Conservation (phyloP, 2,329 filamentous ascomycete genomes). For the Trichothecium sympodiale region DNA sequence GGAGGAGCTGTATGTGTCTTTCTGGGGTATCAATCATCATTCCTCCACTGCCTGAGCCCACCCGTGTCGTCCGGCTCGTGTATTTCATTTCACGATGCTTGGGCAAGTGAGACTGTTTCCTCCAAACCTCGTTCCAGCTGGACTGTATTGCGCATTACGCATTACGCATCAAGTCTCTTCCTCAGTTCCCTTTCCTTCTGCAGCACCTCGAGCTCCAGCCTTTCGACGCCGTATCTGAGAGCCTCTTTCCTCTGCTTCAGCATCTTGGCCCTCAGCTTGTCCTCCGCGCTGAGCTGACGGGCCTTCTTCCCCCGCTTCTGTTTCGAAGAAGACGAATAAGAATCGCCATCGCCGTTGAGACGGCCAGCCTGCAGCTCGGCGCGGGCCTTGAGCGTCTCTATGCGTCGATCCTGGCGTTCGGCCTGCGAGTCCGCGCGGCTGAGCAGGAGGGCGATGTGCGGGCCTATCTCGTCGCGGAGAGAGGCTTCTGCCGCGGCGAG, state of each 20-base stretch:
- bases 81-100: background rate
- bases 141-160: background rate
- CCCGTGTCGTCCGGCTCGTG: background rate
- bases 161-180: conserved; percentile 32
- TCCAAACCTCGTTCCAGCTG: no score
- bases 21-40: no score
- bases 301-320: conserved; percentile 10
- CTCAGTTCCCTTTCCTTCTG: conserved; percentile 56
- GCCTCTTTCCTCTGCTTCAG: conserved; percentile 74
- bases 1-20: no score
- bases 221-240: conserved; percentile 75
- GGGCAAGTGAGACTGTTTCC: background rate
- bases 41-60: background rate
- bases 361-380: conserved; percentile 73
- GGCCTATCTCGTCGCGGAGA: conserved; percentile 80
- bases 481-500: conserved; percentile 73
- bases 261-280: conserved; percentile 43
- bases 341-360: conserved; percentile 22
- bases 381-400: conserved; percentile 73
- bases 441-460: conserved; percentile 69
- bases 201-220: conserved; percentile 74
- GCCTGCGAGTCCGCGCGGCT: conserved; percentile 74
- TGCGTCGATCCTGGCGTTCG: conserved; percentile 70
- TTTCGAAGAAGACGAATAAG: conserved; percentile 6
- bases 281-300: conserved; percentile 38